phyloP scores from a whole-genome alignment of 208 protist genomes.

The Crithidia expoeki region DNA sequence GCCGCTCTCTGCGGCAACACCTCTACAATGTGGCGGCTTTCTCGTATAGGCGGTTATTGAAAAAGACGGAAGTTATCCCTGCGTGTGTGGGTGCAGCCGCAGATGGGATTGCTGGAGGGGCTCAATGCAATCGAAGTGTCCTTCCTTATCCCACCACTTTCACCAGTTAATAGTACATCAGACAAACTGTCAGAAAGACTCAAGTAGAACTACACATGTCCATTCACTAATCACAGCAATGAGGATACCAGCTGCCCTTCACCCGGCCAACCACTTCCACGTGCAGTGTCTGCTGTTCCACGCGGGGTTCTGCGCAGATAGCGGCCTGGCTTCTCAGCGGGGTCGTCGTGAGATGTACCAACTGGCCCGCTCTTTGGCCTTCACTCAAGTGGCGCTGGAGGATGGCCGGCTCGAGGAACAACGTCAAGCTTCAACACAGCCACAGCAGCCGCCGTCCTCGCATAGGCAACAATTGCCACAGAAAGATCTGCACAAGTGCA shows the following conservation, averaged over 20 bases:
- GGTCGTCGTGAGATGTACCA: slow-evolving; percentile 18
- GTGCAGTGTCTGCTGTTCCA: slow-evolving; percentile 72
- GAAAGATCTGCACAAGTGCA: no score
- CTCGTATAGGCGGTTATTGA: no score
- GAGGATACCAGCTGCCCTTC: slow-evolving; percentile 44
- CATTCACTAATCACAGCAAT: slow-evolving; percentile 21
- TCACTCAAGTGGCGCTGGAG: slow-evolving; percentile 3
- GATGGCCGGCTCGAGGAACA: background rate
- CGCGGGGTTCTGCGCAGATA: slow-evolving; percentile 35
- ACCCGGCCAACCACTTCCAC: slow-evolving; percentile 61
- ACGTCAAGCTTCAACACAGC: background rate
- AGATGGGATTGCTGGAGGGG: no score
- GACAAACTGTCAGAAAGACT: no score
- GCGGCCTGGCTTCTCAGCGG: background rate
- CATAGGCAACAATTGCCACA: background rate
- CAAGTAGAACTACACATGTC: no score
- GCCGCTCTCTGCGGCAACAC: no score
- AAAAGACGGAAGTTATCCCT: no score
- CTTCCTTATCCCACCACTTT: no score
- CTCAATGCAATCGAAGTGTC: no score
- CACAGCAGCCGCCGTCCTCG: background rate
- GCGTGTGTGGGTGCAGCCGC: no score
- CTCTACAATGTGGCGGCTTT: no score
- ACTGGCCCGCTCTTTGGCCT: background rate
- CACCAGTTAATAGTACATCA: no score